Conservation (phyloP, 192 early-diverging fungal species). For the Backusella parvicylindrica region DNA sequence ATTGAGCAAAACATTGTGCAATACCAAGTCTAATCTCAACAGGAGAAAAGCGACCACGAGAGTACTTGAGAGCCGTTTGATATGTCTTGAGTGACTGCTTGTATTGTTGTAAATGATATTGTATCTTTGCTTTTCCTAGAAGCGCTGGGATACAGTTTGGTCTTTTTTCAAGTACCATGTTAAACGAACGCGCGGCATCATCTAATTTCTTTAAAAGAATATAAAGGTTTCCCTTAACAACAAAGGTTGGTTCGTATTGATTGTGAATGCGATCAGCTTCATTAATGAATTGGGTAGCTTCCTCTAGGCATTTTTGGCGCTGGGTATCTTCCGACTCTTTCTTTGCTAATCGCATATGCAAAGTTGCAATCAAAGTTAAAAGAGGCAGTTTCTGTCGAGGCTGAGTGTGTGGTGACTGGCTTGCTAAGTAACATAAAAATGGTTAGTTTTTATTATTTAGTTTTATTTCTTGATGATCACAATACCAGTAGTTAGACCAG, state of each 20-base stretch:
- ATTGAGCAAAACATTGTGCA: constrained; percentile 79
- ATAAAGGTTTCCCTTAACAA: constrained; percentile 69
- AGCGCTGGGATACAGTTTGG: constrained; percentile 57
- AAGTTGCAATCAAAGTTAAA: constrained; percentile 68
- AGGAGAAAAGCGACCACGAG: constrained; percentile 38
- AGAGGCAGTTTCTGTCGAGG: constrained; percentile 63
- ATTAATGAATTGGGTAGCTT: constrained; percentile 76
- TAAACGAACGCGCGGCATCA: constrained; percentile 50
- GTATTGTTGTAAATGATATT: constrained; percentile 59
- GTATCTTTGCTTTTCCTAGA: constrained; percentile 61
- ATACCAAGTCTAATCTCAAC: constrained; percentile 81
- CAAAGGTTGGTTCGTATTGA: constrained; percentile 61
- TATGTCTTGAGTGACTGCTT: constrained; percentile 68
- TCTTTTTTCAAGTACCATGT: constrained; percentile 46
- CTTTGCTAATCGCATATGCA: constrained; percentile 69
- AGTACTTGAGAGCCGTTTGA: constrained; percentile 68
- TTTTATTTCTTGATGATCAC: not conserved
- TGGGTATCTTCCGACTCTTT: constrained; percentile 30
- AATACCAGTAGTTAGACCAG: constrained; percentile 48
- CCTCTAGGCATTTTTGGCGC: constrained; percentile 52
- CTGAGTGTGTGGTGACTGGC: constrained; percentile 26
- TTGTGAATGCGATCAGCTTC: constrained; percentile 71
- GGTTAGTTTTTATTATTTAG: not conserved
- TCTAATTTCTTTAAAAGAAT: constrained; percentile 51
- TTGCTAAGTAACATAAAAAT: constrained; percentile 4